Base-by-base conservation (phyloP, 2,329 filamentous ascomycete genomes). In the Fusarium tanahbumbuense region DNA sequence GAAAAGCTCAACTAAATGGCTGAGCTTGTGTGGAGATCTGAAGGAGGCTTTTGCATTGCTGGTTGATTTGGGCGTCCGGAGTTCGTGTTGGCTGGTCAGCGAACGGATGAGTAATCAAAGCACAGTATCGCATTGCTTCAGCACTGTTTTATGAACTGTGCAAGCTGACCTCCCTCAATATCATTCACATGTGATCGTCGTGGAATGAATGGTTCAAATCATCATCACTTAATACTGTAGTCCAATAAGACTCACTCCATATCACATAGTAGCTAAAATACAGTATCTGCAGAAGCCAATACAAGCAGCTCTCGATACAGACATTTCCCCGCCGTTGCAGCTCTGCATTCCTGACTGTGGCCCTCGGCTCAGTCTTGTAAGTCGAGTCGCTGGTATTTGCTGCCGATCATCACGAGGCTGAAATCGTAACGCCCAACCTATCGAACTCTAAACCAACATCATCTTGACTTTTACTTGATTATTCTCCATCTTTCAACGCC, bases 41-140 rank as follows among this genome's bases (percentile, higher is more conserved):
- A 42, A 41, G 49, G 42, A 67, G 44, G 10, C 22, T 66, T 66
- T 67, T 76, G 75, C 72, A 73, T 73, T 75, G 73, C 44, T 76
- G 75, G 75, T 76, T 72, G 30, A 67, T 70, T 53, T 73, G 63
- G 67, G 52, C 69, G 52, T 60, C 72, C 73, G 67, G 72, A 73
- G 57, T 50, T 40, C 50, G 18, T 41, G 45, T 70, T 50, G 34
- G 28, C 27, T 50, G 27, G 42, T 12, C 46, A 47, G 49, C 32
- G 16, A 8, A 1, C 4, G 8, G 52, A 60, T 75, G 68, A 75
- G 73, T 65, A 62, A 65, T 20, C 7, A 0, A 1, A 0, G 0
- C 18, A 63, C 42, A n/a, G n/a, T n/a, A n/a, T n/a, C n/a, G n/a
- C n/a, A n/a, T n/a, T n/a, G n/a, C n/a, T n/a, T n/a, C n/a, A n/a